Evolutionary conservation across 257 asterid genomes (phyloP), one percentile per base, ranked within the genome.

Genomic region (Ballota nigra): DNA sequence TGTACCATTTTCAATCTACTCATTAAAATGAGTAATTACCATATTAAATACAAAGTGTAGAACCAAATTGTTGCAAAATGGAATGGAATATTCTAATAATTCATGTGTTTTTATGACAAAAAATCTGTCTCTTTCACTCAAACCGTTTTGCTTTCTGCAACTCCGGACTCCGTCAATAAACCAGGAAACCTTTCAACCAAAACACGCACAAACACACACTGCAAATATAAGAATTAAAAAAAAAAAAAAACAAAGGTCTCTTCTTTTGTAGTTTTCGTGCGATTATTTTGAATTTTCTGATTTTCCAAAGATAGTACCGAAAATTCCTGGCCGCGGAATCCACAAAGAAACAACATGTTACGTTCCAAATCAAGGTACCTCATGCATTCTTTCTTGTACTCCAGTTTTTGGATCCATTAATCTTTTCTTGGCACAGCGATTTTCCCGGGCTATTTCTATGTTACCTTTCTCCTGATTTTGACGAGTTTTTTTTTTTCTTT

Each of bases 281-380:
- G 34, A 26, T 33, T 8, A 3, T 22, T 34, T 47, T 18, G 22
- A n/a, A 31, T 72, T 78, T 66, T 65, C 77, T 76, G 82, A 83
- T 79, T 76, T 78, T 56, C 86, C 82, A 80, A 83, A 76, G 75
- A 80, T 75, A 76, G 81, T 10, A 49, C 59, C 51, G 63, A 73
- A 74, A 76, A 65, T 78, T 63, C 78, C 23, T 2, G 20, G 75
- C 84, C 87, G 80, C 71, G 67, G 80, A 86, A 71, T 76, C 77
- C 45, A 8, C 79, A 34, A 38, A 58, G 65, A 11, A 68, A 5
- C 53, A 83, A 57, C 62, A 90, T 88, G 97, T 55, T 74, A 64
- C 88, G 89, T 69, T 87, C 97, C 70, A 91, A 83, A 83, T 78
- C 88, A 68, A 87, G 97, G 97, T 91, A 85, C 79, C 23, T 5